Conservation (phyloP, 2,329 filamentous ascomycete genomes). For the Sporothrix luriei region DNA sequence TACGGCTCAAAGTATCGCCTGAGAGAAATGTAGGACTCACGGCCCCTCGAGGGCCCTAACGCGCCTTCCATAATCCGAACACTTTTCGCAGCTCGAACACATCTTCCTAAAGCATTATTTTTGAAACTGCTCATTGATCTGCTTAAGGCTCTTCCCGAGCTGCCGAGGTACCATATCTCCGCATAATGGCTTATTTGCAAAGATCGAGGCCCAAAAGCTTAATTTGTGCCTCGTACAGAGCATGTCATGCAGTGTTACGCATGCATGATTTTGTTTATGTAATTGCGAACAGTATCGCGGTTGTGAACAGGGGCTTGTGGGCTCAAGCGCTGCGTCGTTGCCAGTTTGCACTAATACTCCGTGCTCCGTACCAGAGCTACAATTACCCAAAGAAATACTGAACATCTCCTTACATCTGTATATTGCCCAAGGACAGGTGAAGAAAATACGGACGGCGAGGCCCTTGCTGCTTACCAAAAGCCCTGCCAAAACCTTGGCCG, state of each 20-base stretch:
- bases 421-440: too few relatives aligned
- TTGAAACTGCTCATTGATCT: too few relatives aligned
- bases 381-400: background rate
- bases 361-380: too few relatives aligned
- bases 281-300: background rate
- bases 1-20: background rate
- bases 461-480: conserved; percentile 6
- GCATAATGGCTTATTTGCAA: background rate
- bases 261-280: background rate
- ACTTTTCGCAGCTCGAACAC: background rate
- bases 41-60: too few relatives aligned
- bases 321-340: background rate
- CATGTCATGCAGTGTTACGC: conserved; percentile 7
- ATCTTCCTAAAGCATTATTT: background rate
- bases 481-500: background rate
- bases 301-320: background rate
- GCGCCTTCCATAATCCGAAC: background rate
- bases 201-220: conserved; percentile 11
- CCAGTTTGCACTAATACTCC: conserved; percentile 18
- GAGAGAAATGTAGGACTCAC: conserved; percentile 11
- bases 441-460: background rate
- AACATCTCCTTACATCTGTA: too few relatives aligned
- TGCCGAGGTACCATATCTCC: background rate
- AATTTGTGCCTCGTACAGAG: too few relatives aligned
- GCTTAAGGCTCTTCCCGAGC: too few relatives aligned